These are phyloP conservation scores for Dothistroma pini DNA, from an alignment of 2,329 filamentous ascomycete species.

Conservation along the genomic window DNA sequence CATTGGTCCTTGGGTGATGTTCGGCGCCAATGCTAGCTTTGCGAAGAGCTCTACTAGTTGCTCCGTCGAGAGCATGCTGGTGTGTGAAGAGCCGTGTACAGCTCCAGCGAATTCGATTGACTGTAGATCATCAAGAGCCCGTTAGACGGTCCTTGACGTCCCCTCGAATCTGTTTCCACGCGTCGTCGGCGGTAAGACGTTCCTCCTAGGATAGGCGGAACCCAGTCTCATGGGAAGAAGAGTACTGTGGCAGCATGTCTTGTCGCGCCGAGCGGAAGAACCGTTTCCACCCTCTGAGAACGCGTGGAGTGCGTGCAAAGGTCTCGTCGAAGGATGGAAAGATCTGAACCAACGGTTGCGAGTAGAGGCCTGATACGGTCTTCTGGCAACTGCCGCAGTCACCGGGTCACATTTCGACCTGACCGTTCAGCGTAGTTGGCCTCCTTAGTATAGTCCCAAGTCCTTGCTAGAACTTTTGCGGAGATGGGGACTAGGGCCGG, in stretches of 20 bases:
- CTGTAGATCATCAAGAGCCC: neutral
- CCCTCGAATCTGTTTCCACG: neutral
- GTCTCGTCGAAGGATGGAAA: neutral
- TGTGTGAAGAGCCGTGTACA: neutral
- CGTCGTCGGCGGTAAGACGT: neutral
- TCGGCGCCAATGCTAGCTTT: slow-evolving; percentile 5
- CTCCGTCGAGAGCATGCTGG: neutral
- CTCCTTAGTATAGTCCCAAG: neutral
- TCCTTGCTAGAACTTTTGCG: neutral
- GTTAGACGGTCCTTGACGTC: neutral
- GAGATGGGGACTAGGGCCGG: neutral
- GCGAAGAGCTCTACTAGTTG: slow-evolving; percentile 5
- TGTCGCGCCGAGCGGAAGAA: neutral
- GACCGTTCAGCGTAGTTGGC: neutral
- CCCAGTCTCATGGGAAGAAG: neutral
- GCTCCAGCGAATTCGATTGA: neutral
- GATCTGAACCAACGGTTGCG: neutral
- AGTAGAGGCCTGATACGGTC: neutral
- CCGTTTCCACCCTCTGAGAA: neutral
- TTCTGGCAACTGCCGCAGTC: neutral
- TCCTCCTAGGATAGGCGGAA: neutral
- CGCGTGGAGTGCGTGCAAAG: neutral
- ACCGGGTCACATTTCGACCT: neutral
- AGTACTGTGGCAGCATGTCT: neutral
- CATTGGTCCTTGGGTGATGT: slow-evolving; percentile 14